A percentile compares a stretch with the other conserved stretches of the same genome.
phyloP scores from a whole-genome alignment of 345 rosid species.

The Punica granatum region DNA sequence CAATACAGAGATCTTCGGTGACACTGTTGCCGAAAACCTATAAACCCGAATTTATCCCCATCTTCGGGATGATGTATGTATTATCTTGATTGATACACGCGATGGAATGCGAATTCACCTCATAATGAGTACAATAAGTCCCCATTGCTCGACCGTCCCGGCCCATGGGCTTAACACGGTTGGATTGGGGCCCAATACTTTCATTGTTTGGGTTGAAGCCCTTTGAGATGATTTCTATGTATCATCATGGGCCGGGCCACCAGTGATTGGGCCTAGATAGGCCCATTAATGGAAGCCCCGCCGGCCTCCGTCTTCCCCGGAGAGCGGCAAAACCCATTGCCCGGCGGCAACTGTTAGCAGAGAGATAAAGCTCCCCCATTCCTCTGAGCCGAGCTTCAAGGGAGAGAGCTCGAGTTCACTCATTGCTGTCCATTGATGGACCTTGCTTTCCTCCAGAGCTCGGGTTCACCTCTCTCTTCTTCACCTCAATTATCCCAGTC shows the following conservation, averaged over 20 bases:
- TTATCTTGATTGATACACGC: no score
- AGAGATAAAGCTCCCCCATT: neutral
- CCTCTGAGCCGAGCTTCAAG: neutral
- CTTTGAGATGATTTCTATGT: neutral
- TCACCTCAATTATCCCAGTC: constrained; percentile 8
- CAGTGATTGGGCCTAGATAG: neutral
- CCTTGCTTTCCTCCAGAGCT: neutral
- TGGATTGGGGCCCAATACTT: no score
- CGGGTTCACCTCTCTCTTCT: constrained; percentile 1
- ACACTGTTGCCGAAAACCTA: no score
- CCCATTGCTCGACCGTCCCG: no score
- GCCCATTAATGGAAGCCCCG: neutral
- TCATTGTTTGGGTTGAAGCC: no score
- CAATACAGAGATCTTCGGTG: no score
- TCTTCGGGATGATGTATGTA: no score
- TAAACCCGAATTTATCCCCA: no score
- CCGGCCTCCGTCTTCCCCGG: neutral
- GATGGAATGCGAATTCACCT: no score
- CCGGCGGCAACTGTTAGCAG: neutral
- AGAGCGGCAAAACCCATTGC: neutral
- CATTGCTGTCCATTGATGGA: neutral
- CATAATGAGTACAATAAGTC: no score
- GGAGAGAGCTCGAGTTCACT: neutral
- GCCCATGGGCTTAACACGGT: no score
- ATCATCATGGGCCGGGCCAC: no score